Evolutionary conservation across 148 eudicot genomes (phyloP).

Genomic region (Camellia granthamiana): DNA sequence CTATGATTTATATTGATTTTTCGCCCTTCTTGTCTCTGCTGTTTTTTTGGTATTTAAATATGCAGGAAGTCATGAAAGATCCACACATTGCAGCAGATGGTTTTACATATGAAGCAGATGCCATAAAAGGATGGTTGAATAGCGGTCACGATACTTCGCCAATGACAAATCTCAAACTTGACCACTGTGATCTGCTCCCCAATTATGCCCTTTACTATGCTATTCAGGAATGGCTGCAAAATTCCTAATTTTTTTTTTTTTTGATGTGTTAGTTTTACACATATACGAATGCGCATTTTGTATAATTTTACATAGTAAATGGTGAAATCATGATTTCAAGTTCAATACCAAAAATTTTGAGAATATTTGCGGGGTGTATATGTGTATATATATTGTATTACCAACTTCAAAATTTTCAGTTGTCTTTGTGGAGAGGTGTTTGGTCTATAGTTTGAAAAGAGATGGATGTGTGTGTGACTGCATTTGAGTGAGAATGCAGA

Average conservation of each 20-base stretch:
- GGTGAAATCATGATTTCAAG: not conserved
- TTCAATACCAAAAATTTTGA: not conserved
- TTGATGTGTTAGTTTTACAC: not conserved
- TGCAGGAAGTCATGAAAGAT: slow-evolving; percentile 82
- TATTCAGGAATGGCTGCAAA: slow-evolving; percentile 77
- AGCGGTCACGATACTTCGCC: slow-evolving; percentile 81
- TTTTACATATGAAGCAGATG: slow-evolving; percentile 82
- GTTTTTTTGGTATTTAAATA: not conserved
- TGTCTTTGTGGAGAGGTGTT: not conserved
- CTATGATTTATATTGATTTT: not conserved
- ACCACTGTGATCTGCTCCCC: slow-evolving; percentile 58
- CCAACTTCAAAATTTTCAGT: not conserved
- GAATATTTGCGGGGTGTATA: not conserved
- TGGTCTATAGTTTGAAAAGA: not conserved
- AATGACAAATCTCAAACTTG: slow-evolving; percentile 82
- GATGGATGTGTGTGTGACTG: not conserved
- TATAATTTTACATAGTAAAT: not conserved
- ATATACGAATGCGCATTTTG: not conserved
- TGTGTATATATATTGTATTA: not conserved
- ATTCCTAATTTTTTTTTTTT: slow-evolving; percentile 21
- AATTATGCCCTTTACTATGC: slow-evolving; percentile 75
- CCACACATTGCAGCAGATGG: slow-evolving; percentile 90
- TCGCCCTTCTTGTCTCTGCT: not conserved
- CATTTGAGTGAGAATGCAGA: no score
- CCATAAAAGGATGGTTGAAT: slow-evolving; percentile 76